Evolutionary conservation across 2,329 filamentous ascomycete species (phyloP).

Genomic region (Trichoderma lentiforme): DNA sequence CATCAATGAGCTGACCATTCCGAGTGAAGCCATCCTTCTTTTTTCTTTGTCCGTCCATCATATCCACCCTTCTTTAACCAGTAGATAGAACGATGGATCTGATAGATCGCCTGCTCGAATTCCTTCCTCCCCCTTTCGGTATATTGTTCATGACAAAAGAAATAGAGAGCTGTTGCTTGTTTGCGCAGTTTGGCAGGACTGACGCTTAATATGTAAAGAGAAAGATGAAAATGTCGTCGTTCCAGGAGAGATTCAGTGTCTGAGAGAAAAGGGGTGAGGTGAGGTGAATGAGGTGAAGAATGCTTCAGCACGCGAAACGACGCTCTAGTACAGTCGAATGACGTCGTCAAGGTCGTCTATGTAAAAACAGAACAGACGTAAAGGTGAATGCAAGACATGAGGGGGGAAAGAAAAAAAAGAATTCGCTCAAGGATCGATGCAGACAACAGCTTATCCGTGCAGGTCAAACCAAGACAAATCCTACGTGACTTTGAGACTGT

Average conservation of each 20-base stretch:
- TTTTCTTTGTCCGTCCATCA: background rate
- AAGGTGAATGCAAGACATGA: background rate
- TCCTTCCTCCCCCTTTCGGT: background rate
- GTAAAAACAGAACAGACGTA: background rate
- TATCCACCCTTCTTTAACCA: background rate
- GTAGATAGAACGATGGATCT: background rate
- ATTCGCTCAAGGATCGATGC: background rate
- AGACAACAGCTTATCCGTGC: background rate
- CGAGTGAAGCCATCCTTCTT: background rate
- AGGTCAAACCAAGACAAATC: background rate
- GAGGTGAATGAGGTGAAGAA: background rate
- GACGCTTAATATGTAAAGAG: background rate
- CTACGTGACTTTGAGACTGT: constrained; percentile 39
- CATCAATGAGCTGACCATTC: constrained; percentile 6
- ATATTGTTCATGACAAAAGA: constrained; percentile 3
- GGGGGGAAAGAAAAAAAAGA: background rate
- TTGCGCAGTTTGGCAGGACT: background rate
- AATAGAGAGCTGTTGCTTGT: background rate
- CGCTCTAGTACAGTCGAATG: background rate
- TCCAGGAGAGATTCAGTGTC: background rate
- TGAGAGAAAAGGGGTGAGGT: background rate
- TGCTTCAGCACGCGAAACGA: background rate
- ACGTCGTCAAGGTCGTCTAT: constrained; percentile 6
- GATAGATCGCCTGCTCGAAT: background rate
- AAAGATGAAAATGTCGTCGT: background rate